Conservation (phyloP, 1,284 basidiomycete genomes). For the Calocybe gambosa region DNA sequence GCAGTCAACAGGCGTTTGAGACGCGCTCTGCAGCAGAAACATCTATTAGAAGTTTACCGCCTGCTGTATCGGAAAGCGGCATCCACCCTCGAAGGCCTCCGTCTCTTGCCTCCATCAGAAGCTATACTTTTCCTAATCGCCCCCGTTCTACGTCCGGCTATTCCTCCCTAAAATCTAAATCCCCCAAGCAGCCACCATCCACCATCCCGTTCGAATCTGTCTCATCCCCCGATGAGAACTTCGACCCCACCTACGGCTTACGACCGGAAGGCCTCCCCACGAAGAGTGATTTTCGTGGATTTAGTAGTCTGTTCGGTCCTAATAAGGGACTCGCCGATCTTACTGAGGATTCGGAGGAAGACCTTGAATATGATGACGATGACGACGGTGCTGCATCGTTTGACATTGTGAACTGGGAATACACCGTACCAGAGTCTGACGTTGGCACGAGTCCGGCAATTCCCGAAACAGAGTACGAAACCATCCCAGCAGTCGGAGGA, state of each 20-base stretch:
- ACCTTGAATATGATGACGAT: slow-evolving; percentile 37
- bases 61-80: slow-evolving; percentile 9
- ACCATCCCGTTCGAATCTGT: slow-evolving; percentile 28
- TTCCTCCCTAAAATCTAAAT: slow-evolving; percentile 21
- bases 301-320: slow-evolving; percentile 64
- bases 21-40: slow-evolving; percentile 24
- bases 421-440: slow-evolving; percentile 34
- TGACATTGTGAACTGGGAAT: slow-evolving; percentile 66
- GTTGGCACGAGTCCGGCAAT: slow-evolving; percentile 20
- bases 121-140: slow-evolving; percentile 17
- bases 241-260: slow-evolving; percentile 97
- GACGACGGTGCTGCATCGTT: slow-evolving; percentile 50
- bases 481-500: slow-evolving; percentile 74
- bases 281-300: slow-evolving; percentile 66
- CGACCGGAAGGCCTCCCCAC: slow-evolving; percentile 82
- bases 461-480: slow-evolving; percentile 52
- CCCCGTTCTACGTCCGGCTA: slow-evolving; percentile 30
- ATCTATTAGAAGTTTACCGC: slow-evolving; percentile 12
- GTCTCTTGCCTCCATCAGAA: slow-evolving; percentile 11
- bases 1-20: slow-evolving; percentile 25
- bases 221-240: slow-evolving; percentile 81
- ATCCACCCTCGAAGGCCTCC: slow-evolving; percentile 15
- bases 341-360: slow-evolving; percentile 59
- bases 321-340: slow-evolving; percentile 74
- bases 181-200: slow-evolving; percentile 26